Base-by-base conservation (phyloP, 805 yeast genomes). In the Candida oleophila region DNA sequence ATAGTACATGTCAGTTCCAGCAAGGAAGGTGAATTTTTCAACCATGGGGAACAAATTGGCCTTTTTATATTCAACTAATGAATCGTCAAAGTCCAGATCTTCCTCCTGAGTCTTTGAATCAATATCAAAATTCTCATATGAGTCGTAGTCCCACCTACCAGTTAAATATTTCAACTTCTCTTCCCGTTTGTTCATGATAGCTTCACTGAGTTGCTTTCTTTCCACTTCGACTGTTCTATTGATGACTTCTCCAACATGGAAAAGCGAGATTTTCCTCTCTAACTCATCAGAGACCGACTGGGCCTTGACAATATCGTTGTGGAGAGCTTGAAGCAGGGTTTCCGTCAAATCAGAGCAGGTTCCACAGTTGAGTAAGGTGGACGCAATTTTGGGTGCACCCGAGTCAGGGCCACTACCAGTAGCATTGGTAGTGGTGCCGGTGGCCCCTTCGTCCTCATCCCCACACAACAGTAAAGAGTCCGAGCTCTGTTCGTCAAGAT, bases 11-110 rank as follows among this genome's bases (percentile, higher is more conserved):
- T 91, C 97, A 38, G 84, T 80, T 3, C 89, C 81, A 54, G 85
- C 80, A 41, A 74, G 68, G 44, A 78, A 73, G 0, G 98, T 92
- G 62, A 89, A 92, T 63, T 87, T 83, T 64, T 92, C 99, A 34
- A 92, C 97, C 54, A 92, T 68, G 8, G 96, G 96, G 68, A 94
- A 92, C 22, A 92, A 68, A 61, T 92, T 89, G 22, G 83, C 67
- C 45, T 68, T 65, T 46, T 74, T 73, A 51, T 72, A 76, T 20
- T 80, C 79, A 22, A 71, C 65, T 39, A 71, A 61, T 1, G 76
- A 66, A 40, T 66, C 68, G 46, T 72, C 77, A 35, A 59, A 65
- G 52, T 78, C 74, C 32, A 60, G 60, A 32, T 55, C 59, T 14
- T 45, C 42, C 41, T 45, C 50, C 20, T 22, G 54, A 12, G 2